Base-by-base conservation (phyloP, 768 basidiomycete genomes). In the Rubroboletus satanas region DNA sequence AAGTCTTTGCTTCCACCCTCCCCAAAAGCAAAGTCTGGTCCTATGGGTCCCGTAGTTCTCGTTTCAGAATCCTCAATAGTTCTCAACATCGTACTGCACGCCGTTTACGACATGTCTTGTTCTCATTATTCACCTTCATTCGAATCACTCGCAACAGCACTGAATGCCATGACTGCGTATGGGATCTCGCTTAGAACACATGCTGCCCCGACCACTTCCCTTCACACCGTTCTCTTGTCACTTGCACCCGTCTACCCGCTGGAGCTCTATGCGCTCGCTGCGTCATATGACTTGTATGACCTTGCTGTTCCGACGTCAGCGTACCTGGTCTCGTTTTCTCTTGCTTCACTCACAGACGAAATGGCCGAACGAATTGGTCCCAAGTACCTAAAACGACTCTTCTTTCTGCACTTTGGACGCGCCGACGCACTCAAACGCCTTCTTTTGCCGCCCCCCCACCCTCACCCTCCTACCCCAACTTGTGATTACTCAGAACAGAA, bases 391-490 rank as follows among this genome's bases (percentile, higher is more conserved):
- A 90, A 89, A 62, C 83, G 87, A 32, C 77, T 93, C 29, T 90
- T 93, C 70, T 91, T 89, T 67, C 74, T 93, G 26, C 91, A 93
- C 62, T 85, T 90, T 62, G 90, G 90, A 10, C 85, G 90, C 29
- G 76, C 83, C 4, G 91, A 93, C 56, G 90, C 90, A 10, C 77
- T 93, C 32, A 93, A 92, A 66, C 82, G 88, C 32, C 80, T 91
- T 21, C 75, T 93, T 14, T 75, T 87, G 6, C 81, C 85, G 4
- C 90, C 89, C 0, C 90, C 90, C 4, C 81, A 82, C 51, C 83
- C 85, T 3, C 90, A 92, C 65, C 75, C 84, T n/a, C 86, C 90
- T 15, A 90, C 82, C 0, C 62, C 76, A 5, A 66, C 69, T 21
- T 92, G 90, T 61, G 87, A 89, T 67, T 85, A 86, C 63, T 70